Conservation (phyloP, 1,284 basidiomycete genomes). For the Caloboletus firmus region DNA sequence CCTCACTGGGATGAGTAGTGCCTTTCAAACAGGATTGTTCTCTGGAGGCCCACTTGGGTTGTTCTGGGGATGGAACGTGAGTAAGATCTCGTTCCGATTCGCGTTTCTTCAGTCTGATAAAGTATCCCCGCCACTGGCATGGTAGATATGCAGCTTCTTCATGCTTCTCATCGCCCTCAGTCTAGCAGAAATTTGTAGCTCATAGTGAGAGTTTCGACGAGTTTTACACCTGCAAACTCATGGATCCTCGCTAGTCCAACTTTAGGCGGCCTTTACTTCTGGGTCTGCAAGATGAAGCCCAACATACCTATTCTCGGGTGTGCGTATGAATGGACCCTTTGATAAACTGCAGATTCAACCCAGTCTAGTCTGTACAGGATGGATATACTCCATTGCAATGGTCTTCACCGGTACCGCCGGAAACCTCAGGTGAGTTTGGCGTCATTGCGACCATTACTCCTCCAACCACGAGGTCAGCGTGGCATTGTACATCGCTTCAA, state of each 20-base stretch:
- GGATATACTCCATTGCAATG: constrained; percentile 64
- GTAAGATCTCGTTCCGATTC: constrained; percentile 17
- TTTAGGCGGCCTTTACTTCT: constrained; percentile 61
- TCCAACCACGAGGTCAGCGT: constrained; percentile 37
- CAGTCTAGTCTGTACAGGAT: constrained; percentile 50
- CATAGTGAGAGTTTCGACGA: constrained; percentile 43
- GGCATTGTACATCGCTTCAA: constrained; percentile 54
- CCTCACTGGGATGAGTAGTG: constrained; percentile 58
- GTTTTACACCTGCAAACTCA: background rate
- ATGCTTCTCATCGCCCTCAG: constrained; percentile 60
- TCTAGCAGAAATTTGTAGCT: constrained; percentile 60
- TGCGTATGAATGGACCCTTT: constrained; percentile 31
- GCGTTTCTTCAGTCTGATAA: background rate
- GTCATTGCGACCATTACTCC: background rate
- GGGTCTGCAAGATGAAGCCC: constrained; percentile 66
- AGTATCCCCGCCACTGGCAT: background rate
- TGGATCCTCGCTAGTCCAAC: constrained; percentile 41
- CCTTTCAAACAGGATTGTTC: constrained; percentile 59
- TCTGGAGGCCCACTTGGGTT: constrained; percentile 58
- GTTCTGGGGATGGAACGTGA: constrained; percentile 68
- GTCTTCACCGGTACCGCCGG: constrained; percentile 61
- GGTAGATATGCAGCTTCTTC: constrained; percentile 56
- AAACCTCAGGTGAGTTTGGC: constrained; percentile 47
- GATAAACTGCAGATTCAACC: background rate
- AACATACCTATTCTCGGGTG: constrained; percentile 55